phyloP scores from a whole-genome alignment of 768 basidiomycete species.

The Lactifluus hygrophoroides region DNA sequence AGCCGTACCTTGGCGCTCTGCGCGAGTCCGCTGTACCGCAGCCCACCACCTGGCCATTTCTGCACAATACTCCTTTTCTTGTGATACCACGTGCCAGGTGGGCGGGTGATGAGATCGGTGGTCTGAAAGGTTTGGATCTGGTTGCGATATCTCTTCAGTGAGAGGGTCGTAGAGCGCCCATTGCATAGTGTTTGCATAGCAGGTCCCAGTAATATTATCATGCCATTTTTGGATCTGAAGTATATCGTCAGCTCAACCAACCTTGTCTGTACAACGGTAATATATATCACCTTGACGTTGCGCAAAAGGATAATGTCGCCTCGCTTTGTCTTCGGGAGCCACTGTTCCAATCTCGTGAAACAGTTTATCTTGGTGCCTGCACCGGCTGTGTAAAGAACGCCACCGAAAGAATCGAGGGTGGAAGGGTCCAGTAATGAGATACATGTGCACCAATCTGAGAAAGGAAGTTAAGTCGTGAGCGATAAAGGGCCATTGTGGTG shows the following conservation, averaged over 20 bases:
- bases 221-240: constrained; percentile 4
- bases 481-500: neutral
- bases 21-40: constrained; percentile 15
- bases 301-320: constrained; percentile 47
- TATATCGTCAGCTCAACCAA: neutral
- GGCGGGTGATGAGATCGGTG: neutral
- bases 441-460: constrained; percentile 38
- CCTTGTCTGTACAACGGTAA: neutral
- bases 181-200: constrained; percentile 7
- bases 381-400: constrained; percentile 22
- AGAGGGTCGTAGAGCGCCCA: constrained; percentile 12
- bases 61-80: constrained; percentile 12
- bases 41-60: constrained; percentile 16
- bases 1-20: constrained; percentile 3
- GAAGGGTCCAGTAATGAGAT: constrained; percentile 48
- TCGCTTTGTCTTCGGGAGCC: constrained; percentile 41
- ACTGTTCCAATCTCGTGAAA: constrained; percentile 42
- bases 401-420: constrained; percentile 27
- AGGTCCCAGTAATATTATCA: constrained; percentile 9
- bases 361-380: constrained; percentile 32
- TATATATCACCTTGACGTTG: constrained; percentile 37
- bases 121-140: neutral
- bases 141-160: neutral
- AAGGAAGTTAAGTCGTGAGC: neutral
- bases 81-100: neutral